Evolutionary conservation across 768 basidiomycete species (phyloP), one percentile per base, ranked within the genome.

Genomic region (Leccinum barrowsii): DNA sequence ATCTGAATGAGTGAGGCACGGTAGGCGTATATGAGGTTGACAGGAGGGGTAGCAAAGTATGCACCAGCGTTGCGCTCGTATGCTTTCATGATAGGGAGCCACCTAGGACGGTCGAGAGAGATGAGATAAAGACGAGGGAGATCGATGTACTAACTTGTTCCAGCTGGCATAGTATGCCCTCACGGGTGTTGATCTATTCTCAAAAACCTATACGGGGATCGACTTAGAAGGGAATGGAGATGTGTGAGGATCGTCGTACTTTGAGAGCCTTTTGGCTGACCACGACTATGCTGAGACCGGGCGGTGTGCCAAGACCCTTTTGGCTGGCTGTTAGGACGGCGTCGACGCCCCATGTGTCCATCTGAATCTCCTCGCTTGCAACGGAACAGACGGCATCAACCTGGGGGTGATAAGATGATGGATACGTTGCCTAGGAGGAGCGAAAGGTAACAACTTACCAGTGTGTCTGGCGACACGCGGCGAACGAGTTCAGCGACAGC

Each of bases 321-420:
- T 96, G 94, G 57, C 85, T 87, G 10, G 92, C 94, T 15, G 87
- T 84, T 44, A 95, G 65, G 24, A 98, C 88, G 37, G 94, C 85
- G 64, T 99, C 97, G 54, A 98, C 79, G 24, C 82, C 86, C 97
- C 97, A 98, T 2, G 83, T 87, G 65, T 98, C 97, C 79, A 97
- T 90, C 48, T 80, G 84, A 66, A 99, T 94, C 71, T 98, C 94
- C 72, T 98, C 97, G 65, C 89, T 92, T 5, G 92, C 97, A 15
- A 98, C 94, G 2, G 94, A 89, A 75, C 97, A 99, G 26, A 99
- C 97, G n/a, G 85, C 92, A 68, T 99, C 97, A 58, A 94, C 78
- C 87, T 90, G 57, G 22, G n/a, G 19, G 35, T 12, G 49, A 51
- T 7, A n/a, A 52, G 37, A 40, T 65, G 50, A 52, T 22, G 40